These are phyloP conservation scores for Aethionema arabicum DNA, from an alignment of 345 rosid species.

Conservation along the genomic window DNA sequence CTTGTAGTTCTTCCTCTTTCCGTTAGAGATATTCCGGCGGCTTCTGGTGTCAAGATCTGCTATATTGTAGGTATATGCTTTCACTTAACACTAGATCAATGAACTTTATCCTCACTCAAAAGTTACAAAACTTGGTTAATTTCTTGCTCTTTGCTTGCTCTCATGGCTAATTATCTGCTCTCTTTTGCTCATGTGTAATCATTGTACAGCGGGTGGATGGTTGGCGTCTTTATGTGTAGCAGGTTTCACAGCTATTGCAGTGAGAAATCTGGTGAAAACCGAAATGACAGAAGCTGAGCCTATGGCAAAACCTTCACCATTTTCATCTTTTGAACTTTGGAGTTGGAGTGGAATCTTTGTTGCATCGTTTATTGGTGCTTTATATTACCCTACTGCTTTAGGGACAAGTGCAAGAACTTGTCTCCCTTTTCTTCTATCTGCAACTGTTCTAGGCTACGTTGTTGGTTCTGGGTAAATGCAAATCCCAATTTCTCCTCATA, in stretches of 20 bases:
- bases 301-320: constrained; percentile 82
- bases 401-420: constrained; percentile 81
- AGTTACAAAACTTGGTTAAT: neutral
- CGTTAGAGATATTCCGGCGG: constrained; percentile 85
- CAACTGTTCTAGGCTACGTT: constrained; percentile 89
- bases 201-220: constrained; percentile 82
- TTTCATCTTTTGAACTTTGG: constrained; percentile 68
- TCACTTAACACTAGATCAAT: neutral
- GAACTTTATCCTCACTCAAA: neutral
- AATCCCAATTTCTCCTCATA: neutral
- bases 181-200: constrained; percentile 3
- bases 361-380: constrained; percentile 62
- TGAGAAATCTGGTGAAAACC: constrained; percentile 79
- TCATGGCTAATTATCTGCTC: neutral
- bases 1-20: constrained; percentile 89
- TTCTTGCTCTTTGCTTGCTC: constrained; percentile 9
- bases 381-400: constrained; percentile 61
- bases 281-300: constrained; percentile 93
- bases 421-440: constrained; percentile 89
- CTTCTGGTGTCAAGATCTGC: constrained; percentile 90
- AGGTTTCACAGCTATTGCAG: constrained; percentile 78
- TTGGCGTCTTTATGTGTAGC: constrained; percentile 91
- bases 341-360: constrained; percentile 76
- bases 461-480: constrained; percentile 69
- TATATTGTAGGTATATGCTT: constrained; percentile 53